Evolutionary conservation across 352 stramenopile genomes (phyloP).

Genomic region (Aphanomyces stellatus): DNA sequence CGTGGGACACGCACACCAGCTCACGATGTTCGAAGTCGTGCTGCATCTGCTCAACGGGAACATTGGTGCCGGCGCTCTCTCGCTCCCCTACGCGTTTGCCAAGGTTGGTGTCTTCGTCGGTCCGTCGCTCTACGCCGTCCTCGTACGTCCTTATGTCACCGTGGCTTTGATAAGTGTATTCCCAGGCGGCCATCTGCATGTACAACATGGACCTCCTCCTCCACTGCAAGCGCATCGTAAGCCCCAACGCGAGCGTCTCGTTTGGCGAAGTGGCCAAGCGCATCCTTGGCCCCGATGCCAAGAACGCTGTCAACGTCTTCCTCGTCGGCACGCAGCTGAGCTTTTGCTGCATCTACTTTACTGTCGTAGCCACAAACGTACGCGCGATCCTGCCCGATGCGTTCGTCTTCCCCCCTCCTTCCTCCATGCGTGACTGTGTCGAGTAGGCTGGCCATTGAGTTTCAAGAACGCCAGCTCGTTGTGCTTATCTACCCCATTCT

Average conservation of each 20-base stretch:
- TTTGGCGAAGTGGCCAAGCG: conserved; percentile 64
- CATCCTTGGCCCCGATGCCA: conserved; percentile 47
- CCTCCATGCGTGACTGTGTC: neutral
- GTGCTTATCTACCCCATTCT: conserved; percentile 65
- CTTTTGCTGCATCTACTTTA: conserved; percentile 82
- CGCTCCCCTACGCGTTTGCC: conserved; percentile 65
- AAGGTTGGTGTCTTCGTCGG: conserved; percentile 57
- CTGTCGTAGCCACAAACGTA: conserved; percentile 75
- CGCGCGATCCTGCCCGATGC: conserved; percentile 50
- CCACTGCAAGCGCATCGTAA: conserved; percentile 53
- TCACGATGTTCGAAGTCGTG: conserved; percentile 22
- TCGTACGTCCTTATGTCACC: conserved; percentile 26
- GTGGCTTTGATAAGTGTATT: neutral
- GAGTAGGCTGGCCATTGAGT: conserved; percentile 36
- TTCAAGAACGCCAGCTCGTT: conserved; percentile 71
- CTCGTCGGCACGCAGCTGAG: conserved; percentile 70
- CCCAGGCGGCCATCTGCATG: conserved; percentile 54
- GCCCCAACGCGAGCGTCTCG: conserved; percentile 40
- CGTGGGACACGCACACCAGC: neutral
- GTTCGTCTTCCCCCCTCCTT: neutral
- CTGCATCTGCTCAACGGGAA: conserved; percentile 72
- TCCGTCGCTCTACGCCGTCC: conserved; percentile 45
- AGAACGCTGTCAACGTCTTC: conserved; percentile 67
- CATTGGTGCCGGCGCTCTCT: conserved; percentile 70
- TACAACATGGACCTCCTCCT: conserved; percentile 82